Conservation (phyloP, 179 eudicot species). For the Monotropa hypopitys region DNA sequence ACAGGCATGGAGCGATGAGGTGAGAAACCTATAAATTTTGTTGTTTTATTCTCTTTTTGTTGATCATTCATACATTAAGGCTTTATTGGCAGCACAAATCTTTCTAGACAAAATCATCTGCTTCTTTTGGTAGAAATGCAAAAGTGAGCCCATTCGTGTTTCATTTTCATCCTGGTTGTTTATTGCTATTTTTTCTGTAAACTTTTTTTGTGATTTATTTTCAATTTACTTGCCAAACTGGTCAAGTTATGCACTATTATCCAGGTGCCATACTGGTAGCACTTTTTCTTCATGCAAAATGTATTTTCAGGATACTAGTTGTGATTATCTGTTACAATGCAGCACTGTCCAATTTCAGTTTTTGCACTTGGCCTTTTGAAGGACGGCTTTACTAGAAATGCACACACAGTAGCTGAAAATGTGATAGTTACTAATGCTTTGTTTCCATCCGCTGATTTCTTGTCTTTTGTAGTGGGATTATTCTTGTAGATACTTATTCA, state of each 20-base stretch:
- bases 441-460: not conserved
- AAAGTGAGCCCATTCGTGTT: not conserved
- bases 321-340: not conserved
- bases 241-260: not conserved
- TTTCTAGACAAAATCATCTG: not conserved
- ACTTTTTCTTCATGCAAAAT: no score
- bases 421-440: not conserved
- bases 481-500: not conserved
- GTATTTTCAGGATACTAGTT: not conserved
- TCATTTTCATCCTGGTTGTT: not conserved
- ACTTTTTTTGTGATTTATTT: not conserved
- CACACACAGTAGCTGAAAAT: not conserved
- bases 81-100: not conserved
- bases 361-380: not conserved
- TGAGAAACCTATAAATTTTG: slow-evolving; percentile 17
- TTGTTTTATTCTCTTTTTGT: not conserved
- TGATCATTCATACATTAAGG: no score
- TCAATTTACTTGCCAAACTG: not conserved
- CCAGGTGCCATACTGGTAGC: not conserved
- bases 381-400: not conserved
- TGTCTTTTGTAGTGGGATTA: not conserved
- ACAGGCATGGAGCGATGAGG: slow-evolving; percentile 51
- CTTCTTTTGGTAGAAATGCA: not conserved
- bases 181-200: not conserved
- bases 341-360: not conserved